Percentiles rank a stretch among this genome's conserved stretches.
Evolutionary conservation across 148 eudicot genomes (phyloP).

Genomic region (Camellia granthamiana): DNA sequence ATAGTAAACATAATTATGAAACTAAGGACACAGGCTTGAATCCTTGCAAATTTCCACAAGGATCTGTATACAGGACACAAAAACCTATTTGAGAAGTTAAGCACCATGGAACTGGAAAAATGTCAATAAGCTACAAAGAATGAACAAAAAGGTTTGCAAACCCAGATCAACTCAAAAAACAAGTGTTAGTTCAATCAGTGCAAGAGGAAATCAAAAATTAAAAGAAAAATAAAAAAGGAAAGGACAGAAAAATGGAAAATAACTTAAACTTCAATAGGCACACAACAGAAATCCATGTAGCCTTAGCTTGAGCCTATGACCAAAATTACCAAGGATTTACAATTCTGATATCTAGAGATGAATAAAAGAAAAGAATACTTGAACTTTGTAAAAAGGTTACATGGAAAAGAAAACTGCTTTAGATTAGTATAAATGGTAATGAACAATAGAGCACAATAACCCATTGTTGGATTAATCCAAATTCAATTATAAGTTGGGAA

Average conservation of each 20-base stretch:
- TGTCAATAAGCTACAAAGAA: neutral
- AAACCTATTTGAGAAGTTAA: constrained; percentile 1
- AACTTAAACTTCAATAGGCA: neutral
- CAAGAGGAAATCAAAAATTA: neutral
- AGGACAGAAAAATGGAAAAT: neutral
- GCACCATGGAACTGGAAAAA: neutral
- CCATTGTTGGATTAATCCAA: neutral
- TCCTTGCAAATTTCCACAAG: neutral
- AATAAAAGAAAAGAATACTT: constrained; percentile 5
- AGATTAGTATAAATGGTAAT: constrained; percentile 5
- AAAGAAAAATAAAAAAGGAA: neutral
- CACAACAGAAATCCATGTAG: neutral
- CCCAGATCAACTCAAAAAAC: neutral
- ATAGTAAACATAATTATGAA: neutral
- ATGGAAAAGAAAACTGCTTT: constrained; percentile 3
- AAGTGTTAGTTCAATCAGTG: neutral
- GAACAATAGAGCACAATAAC: neutral
- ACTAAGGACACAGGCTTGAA: neutral
- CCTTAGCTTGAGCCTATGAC: neutral
- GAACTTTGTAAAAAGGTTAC: neutral
- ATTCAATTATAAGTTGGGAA: neutral
- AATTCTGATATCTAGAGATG: neutral
- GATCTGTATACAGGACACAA: neutral
- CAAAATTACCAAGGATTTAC: neutral
- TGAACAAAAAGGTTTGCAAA: neutral